Evolutionary conservation across 23 red algal species (phyloP), one percentile per base, ranked within the genome.

Genomic region (Gracilaria caudata): DNA sequence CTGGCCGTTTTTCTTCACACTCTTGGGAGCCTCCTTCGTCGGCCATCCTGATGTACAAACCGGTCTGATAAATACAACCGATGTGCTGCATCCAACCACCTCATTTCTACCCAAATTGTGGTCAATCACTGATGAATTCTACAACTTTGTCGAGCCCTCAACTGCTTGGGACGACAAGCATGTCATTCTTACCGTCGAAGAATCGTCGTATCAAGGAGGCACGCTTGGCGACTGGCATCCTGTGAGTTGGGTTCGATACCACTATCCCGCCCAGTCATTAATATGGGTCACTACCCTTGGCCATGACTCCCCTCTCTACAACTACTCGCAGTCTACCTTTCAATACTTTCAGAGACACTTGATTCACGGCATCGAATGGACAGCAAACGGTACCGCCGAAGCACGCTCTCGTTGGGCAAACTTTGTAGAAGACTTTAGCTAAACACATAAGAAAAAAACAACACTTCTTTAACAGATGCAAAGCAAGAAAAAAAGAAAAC

Each of bases 271-370:
- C 9, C 73, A 78, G 39, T 47, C 73, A 2, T 54, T 13, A 55
- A 55, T 78, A 20, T 78, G 73, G 73, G 73, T 78, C 45, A 51
- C 73, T 16, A 46, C 46, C 19, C 32, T 75, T 39, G 70, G 70
- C 0, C 70, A 75, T 75, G 12, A 28, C 21, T 8, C 21, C 41
- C 19, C 38, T 4, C 23, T 43, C 30, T 75, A 75, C 46, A 75
- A 38, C 46, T 46, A 46, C 46, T 24, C 24, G 30, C 16, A 75
- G 23, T 9, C 7, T 8, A 46, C 39, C 13, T 39, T 25, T 9
- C 70, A 25, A 2, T 46, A 46, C 38, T 75, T 75, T 75, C 70
- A 75, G 28, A 6, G 8, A 1, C 70, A 75, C 28, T 46, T 75
- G n/a, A 46, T 55, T 26, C 37, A 33, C 4, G 73, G 73, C 5